Conservation (phyloP, 2,329 filamentous ascomycete genomes). For the Pseudonectria foliicola region DNA sequence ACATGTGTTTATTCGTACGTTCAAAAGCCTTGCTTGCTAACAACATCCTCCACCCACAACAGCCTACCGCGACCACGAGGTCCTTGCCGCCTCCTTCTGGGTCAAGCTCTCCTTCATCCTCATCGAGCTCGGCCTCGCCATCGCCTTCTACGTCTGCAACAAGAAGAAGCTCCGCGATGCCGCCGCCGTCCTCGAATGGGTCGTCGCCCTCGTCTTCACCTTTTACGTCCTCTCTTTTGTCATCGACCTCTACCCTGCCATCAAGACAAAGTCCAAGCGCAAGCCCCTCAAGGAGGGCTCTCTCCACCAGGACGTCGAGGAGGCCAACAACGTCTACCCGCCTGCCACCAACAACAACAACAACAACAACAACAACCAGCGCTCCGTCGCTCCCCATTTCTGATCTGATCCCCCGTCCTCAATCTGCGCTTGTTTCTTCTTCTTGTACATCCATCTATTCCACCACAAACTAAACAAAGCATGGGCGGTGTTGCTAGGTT, state of each 20-base stretch:
- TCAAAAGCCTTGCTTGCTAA: too few relatives aligned
- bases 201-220: constrained; percentile 76
- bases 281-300: constrained; percentile 14
- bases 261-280: constrained; percentile 45
- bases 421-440: neutral
- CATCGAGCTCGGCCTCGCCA: constrained; percentile 64
- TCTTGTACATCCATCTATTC: neutral
- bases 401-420: too few relatives aligned
- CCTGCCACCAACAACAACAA: neutral
- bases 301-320: constrained; percentile 17
- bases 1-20: too few relatives aligned
- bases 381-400: constrained; percentile 6
- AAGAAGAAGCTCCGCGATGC: constrained; percentile 43
- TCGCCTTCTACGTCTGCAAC: constrained; percentile 60
- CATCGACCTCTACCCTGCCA: constrained; percentile 77
- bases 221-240: constrained; percentile 84
- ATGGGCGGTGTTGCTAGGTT: constrained; percentile 9
- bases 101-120: constrained; percentile 82
- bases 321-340: constrained; percentile 6
- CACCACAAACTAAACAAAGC: constrained; percentile 1
- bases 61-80: constrained; percentile 66
- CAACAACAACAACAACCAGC: neutral
- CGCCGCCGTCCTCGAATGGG: constrained; percentile 73
- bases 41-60: too few relatives aligned
- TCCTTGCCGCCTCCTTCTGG: constrained; percentile 76